Percentiles rank a stretch among this genome's conserved stretches.
Conservation (phyloP, 176 grass and related monocot species). For the Leersia perrieri region DNA sequence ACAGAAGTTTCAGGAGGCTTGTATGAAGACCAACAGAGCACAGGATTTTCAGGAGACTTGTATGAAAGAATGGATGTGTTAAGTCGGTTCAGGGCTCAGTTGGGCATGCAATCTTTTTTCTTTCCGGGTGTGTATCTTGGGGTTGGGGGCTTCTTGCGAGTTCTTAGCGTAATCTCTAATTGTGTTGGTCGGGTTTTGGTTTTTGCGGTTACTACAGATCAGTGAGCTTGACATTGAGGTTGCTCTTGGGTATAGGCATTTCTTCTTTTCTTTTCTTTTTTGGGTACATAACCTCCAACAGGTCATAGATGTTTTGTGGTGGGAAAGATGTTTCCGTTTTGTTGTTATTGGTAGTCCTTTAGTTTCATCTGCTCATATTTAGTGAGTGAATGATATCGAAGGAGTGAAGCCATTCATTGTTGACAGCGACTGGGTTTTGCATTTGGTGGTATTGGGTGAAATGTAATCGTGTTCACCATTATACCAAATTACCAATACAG, state of each 20-base stretch:
- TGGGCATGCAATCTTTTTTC: slow-evolving; percentile 26
- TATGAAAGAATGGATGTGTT: not conserved
- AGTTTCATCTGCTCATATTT: slow-evolving; percentile 3
- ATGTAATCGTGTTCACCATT: slow-evolving; percentile 1
- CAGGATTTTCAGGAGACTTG: slow-evolving; percentile 7
- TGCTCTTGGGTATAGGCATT: slow-evolving; percentile 27
- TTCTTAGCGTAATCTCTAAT: slow-evolving; percentile 17
- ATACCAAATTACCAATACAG: not conserved
- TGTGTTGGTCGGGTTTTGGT: slow-evolving; percentile 22
- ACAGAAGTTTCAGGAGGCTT: slow-evolving; percentile 7
- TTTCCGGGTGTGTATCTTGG: not conserved
- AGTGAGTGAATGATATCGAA: not conserved
- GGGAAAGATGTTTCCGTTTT: slow-evolving; percentile 2
- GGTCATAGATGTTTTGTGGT: slow-evolving; percentile 33
- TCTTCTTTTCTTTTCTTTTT: not conserved
- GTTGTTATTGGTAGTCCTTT: slow-evolving; percentile 1
- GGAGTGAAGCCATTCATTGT: not conserved
- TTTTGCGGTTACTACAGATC: slow-evolving; percentile 20
- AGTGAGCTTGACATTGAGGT: slow-evolving; percentile 20
- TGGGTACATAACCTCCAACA: slow-evolving; percentile 20
- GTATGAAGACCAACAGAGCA: not conserved
- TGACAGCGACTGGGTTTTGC: not conserved
- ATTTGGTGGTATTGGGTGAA: slow-evolving; percentile 29
- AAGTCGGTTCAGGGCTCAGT: not conserved
- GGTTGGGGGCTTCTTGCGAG: not conserved